phyloP scores from a whole-genome alignment of 176 grass and related monocot genomes.

The Cenchrus purpureus region DNA sequence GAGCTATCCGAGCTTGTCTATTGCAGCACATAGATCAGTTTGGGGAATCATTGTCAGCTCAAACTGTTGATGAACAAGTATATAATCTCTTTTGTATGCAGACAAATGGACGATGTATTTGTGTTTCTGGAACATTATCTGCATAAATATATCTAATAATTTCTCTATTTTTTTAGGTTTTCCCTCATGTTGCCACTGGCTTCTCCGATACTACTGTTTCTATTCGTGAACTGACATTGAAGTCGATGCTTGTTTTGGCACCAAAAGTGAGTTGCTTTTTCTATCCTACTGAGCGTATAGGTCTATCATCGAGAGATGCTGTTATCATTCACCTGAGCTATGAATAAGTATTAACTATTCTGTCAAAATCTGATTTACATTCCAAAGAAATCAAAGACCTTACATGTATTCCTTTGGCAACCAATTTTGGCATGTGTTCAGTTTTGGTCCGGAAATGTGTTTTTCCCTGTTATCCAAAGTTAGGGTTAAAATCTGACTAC shows the following conservation, averaged over 20 bases:
- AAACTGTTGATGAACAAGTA: constrained; percentile 99
- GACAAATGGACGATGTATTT: neutral
- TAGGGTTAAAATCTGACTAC: neutral
- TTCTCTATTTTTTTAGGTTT: constrained; percentile 64
- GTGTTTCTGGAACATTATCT: constrained; percentile 31
- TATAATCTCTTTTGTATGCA: constrained; percentile 36
- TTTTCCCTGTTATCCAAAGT: neutral
- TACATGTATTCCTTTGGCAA: neutral
- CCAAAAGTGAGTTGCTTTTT: constrained; percentile 76
- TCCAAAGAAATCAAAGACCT: neutral
- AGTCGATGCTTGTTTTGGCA: constrained; percentile 94
- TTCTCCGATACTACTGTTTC: constrained; percentile 94
- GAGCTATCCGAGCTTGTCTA: constrained; percentile 96
- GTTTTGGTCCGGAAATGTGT: neutral
- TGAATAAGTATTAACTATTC: neutral
- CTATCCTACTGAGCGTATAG: constrained; percentile 21
- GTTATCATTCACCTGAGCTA: neutral
- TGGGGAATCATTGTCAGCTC: constrained; percentile 85
- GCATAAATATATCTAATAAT: constrained; percentile 46
- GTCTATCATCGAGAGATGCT: neutral
- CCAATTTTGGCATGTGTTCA: neutral
- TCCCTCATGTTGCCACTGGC: constrained; percentile 95
- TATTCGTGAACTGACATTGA: constrained; percentile 93
- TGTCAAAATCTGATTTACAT: neutral
- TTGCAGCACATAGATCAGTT: constrained; percentile 98